Percentiles rank a stretch among this genome's conserved stretches.
Evolutionary conservation across 345 rosid species (phyloP).

Genomic region (Eucalyptus dawsonii): DNA sequence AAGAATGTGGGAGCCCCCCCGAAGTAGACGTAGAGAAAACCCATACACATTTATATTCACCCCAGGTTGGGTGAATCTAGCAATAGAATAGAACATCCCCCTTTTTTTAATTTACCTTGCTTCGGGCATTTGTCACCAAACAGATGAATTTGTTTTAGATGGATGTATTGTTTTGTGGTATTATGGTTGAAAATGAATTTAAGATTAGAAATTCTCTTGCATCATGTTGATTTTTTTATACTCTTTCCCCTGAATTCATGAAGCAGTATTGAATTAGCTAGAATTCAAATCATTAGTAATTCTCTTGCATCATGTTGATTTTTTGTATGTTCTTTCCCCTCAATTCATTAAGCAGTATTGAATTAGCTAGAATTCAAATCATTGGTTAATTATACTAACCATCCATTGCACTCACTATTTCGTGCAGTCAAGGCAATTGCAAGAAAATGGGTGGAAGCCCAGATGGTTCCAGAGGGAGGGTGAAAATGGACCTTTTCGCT

Average conservation of each 20-base stretch:
- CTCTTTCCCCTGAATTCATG: background rate
- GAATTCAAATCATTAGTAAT: background rate
- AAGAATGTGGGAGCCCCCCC: background rate
- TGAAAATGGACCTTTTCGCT: slow-evolving; percentile 50
- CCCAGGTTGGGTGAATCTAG: background rate
- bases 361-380: background rate
- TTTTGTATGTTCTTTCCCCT: background rate
- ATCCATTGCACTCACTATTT: background rate
- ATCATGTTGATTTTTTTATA: background rate
- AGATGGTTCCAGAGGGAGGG: slow-evolving; percentile 66
- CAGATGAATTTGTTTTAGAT: background rate
- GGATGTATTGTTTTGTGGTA: background rate
- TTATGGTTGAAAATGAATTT: background rate
- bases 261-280: background rate
- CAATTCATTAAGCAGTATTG: background rate
- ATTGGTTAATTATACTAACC: background rate
- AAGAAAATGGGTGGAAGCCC: slow-evolving; percentile 90
- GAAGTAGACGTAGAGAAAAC: background rate
- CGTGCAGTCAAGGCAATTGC: slow-evolving; percentile 69
- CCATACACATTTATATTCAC: background rate
- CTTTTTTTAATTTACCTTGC: background rate
- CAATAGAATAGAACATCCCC: background rate
- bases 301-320: background rate
- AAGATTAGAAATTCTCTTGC: background rate
- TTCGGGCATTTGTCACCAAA: background rate